Evolutionary conservation across 1,139 yeast species (phyloP).

Genomic region (Candida glucosophila): DNA sequence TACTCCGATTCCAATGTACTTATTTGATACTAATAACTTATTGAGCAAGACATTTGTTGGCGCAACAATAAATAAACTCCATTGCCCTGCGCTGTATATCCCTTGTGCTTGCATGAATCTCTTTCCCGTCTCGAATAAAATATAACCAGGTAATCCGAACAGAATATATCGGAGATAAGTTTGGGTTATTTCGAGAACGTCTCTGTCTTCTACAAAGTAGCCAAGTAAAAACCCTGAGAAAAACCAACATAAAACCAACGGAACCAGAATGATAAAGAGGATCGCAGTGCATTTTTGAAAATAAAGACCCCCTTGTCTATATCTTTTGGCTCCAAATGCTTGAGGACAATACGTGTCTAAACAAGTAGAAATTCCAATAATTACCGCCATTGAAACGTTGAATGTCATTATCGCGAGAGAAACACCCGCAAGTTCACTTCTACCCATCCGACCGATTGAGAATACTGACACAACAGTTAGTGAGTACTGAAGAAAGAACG

Average conservation of each 20-base stretch:
- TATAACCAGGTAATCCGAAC: conserved; percentile 78
- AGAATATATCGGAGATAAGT: conserved; percentile 56
- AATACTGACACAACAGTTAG: conserved; percentile 50
- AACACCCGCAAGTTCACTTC: conserved; percentile 52
- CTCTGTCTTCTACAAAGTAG: conserved; percentile 46
- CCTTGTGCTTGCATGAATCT: conserved; percentile 88
- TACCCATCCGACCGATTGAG: conserved; percentile 52
- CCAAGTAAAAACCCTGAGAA: conserved; percentile 41
- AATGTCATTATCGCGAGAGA: conserved; percentile 59
- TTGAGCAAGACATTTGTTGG: conserved; percentile 69
- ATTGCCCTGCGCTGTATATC: conserved; percentile 83
- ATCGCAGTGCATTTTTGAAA: conserved; percentile 57
- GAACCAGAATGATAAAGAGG: conserved; percentile 47
- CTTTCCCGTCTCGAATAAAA: conserved; percentile 74
- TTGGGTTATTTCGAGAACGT: conserved; percentile 56
- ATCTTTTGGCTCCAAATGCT: conserved; percentile 68
- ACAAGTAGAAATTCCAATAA: conserved; percentile 64
- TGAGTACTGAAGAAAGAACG: conserved; percentile 48
- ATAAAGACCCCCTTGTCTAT: conserved; percentile 49
- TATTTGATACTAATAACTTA: conserved; percentile 74
- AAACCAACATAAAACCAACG: conserved; percentile 61
- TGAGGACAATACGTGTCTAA: conserved; percentile 84
- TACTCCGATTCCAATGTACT: conserved; percentile 50
- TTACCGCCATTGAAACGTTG: conserved; percentile 50
- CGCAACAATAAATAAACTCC: conserved; percentile 67